Evolutionary conservation across 164 flowering plant species (phyloP), one percentile per base, ranked within the genome.

Genomic region (Vitis cinerea): DNA sequence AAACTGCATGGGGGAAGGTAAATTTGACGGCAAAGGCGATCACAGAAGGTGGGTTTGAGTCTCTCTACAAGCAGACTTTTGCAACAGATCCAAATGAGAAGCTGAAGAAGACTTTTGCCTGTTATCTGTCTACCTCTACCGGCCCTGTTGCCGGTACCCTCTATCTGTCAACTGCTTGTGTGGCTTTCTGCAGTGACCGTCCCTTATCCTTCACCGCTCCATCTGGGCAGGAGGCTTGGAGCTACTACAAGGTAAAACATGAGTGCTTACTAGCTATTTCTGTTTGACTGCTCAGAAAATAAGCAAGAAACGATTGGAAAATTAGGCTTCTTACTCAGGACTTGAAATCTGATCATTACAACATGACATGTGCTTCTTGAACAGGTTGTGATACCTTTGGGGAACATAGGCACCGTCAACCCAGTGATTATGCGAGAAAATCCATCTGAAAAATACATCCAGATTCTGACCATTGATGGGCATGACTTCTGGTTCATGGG

Each of bases 1-100:
- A 64, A 63, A 80, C 86, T 6, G 90, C 89, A 0, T 85, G 85
- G 87, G 89, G 86, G 9, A 85, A 88, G 79, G 75, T 86, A 47
- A 84, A 84, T 58, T 54, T 86, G 74, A 80, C 83, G 37, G 75
- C 82, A 29, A 79, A 72, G 61, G 53, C 70, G 14, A 63, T 79
- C 6, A 27, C 74, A 2, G 79, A 75, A 64, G 82, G 82, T 29
- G 81, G 81, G 55, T 63, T 65, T 37, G 76, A 75, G 11, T 69
- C 23, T 27, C 57, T 79, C 3, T 79, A 72, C 50, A 76, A 51
- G n/a, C 82, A 70, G 10, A 49, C 60, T 8, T 79, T 79, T 64
- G 55, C 16, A 10, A 27, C 9, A 9, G 31, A 75, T 37, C 66
- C 76, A 2, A 79, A 74, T 54, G 82, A 79, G 60, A 79, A 72